Conservation (phyloP, 257 asterid species). For the Primulina huaijiensis region DNA sequence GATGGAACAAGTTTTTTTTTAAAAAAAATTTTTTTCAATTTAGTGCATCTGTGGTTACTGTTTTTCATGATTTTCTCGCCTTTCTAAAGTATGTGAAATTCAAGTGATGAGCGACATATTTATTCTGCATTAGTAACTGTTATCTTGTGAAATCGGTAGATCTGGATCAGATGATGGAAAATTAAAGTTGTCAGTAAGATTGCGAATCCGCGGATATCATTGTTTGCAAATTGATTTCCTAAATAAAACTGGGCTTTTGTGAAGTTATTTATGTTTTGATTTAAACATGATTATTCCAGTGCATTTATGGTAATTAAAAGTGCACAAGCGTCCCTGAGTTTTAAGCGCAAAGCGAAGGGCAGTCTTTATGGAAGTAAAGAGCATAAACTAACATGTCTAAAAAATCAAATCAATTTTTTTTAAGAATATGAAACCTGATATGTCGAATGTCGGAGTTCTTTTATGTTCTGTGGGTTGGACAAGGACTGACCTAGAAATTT, state of each 20-base stretch:
- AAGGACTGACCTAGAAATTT: neutral
- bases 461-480: neutral
- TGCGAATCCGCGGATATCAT: neutral
- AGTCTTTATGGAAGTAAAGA: neutral
- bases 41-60: conserved; percentile 1
- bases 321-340: neutral
- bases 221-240: neutral
- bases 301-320: neutral
- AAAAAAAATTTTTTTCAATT: neutral
- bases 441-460: too few species aligned
- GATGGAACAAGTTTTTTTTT: neutral
- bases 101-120: conserved; percentile 3
- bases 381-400: neutral
- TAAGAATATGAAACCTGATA: too few species aligned
- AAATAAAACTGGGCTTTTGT: neutral
- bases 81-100: neutral
- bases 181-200: neutral
- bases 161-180: conserved; percentile 11
- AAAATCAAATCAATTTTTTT: too few species aligned
- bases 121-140: neutral
- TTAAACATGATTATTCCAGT: neutral
- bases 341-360: too few species aligned
- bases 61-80: conserved; percentile 15
- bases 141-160: conserved; percentile 16
- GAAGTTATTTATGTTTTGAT: conserved; percentile 8